Evolutionary conservation across 176 grass and related monocot genomes (phyloP), one percentile per base, ranked within the genome.

Genomic region (Zoysia japonica): DNA sequence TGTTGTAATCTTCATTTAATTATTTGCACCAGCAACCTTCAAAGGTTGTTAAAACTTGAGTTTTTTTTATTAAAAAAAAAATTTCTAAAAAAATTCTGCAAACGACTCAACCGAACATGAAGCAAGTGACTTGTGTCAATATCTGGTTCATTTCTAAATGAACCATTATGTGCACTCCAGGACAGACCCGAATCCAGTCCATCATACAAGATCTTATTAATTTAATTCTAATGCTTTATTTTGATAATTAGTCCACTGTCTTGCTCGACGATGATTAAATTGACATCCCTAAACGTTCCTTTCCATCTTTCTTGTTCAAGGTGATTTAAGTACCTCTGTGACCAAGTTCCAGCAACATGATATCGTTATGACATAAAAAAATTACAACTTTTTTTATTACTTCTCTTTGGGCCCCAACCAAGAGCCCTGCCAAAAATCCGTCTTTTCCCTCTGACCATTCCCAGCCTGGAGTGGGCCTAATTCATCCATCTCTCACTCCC

Each of bases 361-460:
- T 67, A 51, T n/a, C 68, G 2, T 53, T 72, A 35, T 51, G 42
- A 3, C 68, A 78, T 42, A 12, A 35, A 36, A 47, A 0, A 64
- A 50, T 62, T 43, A 9, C 7, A 28, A 28, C 28, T 28, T 28
- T 28, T 17, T 40, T 65, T 47, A 61, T 74, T 52, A 60, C 10
- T 17, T 79, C 9, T 61, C 3, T 61, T n/a, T 38, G 14, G 51
- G 2, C 45, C 68, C 61, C 61, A 78, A 60, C 59, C 37, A 66
- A 49, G 42, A 59, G 57, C 43, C 59, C 74, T 68, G 52, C 61
- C 61, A 83, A 88, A 67, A 8, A 42, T 45, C 19, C 9, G 63
- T 70, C 64, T 53, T 81, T 80, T 20, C 20, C 54, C 36, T 78
- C 74, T 20, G 73, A 63, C 68, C 80, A 79, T 74, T 71, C 52